Percentiles rank a stretch among this genome's conserved stretches.
phyloP scores from a whole-genome alignment of 768 basidiomycete genomes.

The Bullera alba region DNA sequence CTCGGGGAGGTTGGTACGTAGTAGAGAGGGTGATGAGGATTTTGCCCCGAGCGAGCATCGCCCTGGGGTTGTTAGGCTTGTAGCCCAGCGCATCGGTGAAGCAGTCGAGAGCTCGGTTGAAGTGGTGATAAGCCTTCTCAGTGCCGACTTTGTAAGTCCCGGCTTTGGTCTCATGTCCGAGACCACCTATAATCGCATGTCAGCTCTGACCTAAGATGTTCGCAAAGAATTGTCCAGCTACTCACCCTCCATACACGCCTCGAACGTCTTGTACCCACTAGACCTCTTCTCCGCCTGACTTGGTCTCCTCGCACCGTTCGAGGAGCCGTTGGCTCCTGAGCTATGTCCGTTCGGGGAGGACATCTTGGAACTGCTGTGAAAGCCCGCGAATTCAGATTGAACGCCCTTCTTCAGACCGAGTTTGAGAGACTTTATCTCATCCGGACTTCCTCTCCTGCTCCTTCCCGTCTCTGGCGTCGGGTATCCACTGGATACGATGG shows the following conservation, averaged over 20 bases:
- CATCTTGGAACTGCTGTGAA: too few relatives aligned
- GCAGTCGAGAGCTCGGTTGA: slow-evolving; percentile 38
- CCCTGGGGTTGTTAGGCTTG: slow-evolving; percentile 23
- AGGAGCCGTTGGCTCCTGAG: too few relatives aligned
- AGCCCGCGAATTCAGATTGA: too few relatives aligned
- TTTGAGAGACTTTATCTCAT: too few relatives aligned
- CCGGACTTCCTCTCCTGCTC: too few relatives aligned
- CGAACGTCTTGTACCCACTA: slow-evolving; percentile 32
- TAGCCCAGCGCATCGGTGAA: slow-evolving; percentile 28
- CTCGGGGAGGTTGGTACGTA: slow-evolving; percentile 32
- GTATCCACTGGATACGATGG: too few relatives aligned
- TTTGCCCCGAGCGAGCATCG: slow-evolving; percentile 34
- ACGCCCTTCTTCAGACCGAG: too few relatives aligned
- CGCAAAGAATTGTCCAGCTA: not conserved
- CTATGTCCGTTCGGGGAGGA: too few relatives aligned
- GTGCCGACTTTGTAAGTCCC: slow-evolving; percentile 34
- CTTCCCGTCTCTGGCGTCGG: too few relatives aligned
- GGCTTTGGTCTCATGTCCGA: slow-evolving; percentile 39
- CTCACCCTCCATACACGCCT: slow-evolving; percentile 42
- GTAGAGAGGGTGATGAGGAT: slow-evolving; percentile 35
- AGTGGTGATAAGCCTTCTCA: slow-evolving; percentile 43
- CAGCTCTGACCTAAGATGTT: not conserved
- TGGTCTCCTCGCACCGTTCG: too few relatives aligned
- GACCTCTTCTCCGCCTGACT: too few relatives aligned
- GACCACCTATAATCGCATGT: slow-evolving; percentile 19